These are phyloP conservation scores for Fusarium burgessii DNA, from an alignment of 2,329 filamentous ascomycete genomes.

Conservation along the genomic window DNA sequence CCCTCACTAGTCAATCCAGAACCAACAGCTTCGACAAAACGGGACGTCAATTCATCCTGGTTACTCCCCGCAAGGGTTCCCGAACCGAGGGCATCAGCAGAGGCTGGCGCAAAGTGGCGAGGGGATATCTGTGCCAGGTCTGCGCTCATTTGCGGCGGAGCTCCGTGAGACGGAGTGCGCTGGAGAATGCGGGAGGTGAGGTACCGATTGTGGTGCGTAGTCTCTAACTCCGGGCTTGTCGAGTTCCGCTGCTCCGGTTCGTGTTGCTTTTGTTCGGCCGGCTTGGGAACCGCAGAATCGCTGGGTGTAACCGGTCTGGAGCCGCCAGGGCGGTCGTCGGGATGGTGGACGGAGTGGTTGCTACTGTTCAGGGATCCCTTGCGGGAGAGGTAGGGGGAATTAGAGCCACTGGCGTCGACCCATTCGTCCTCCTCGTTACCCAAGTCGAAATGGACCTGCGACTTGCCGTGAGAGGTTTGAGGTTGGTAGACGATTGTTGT, in stretches of 20 bases:
- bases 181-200: constrained; percentile 76
- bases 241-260: constrained; percentile 26
- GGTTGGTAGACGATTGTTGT: constrained; percentile 62
- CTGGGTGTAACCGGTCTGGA: constrained; percentile 54
- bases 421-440: constrained; percentile 72
- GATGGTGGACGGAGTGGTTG: constrained; percentile 57
- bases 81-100: constrained; percentile 45
- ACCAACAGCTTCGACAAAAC: constrained; percentile 66
- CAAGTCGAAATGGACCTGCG: constrained; percentile 73
- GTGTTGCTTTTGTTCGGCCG: constrained; percentile 20
- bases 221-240: constrained; percentile 55
- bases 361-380: constrained; percentile 63
- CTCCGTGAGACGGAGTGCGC: constrained; percentile 70
- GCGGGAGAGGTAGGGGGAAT: constrained; percentile 66
- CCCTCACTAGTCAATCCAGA: constrained; percentile 63
- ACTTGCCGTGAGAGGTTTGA: constrained; percentile 58
- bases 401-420: constrained; percentile 74
- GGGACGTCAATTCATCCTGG: constrained; percentile 66
- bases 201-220: constrained; percentile 69
- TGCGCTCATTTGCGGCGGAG: constrained; percentile 73
- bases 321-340: constrained; percentile 53
- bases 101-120: constrained; percentile 52
- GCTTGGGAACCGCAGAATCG: constrained; percentile 36
- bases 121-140: constrained; percentile 60
- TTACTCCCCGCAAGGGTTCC: constrained; percentile 49